phyloP scores from a whole-genome alignment of 1,284 basidiomycete species.

The Ceratobasidium papillatum region DNA sequence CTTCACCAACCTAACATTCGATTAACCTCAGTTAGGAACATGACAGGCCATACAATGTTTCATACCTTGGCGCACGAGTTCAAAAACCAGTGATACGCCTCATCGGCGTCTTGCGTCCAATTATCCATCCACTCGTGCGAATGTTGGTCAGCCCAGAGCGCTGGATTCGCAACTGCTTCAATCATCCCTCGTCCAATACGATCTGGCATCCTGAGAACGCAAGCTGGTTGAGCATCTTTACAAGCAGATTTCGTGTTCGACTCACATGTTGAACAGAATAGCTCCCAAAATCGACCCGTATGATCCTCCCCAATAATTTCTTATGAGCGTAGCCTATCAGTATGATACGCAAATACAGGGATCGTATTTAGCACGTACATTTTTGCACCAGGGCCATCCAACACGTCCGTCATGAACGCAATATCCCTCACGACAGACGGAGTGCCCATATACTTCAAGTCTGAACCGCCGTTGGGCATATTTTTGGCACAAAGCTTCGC shows the following conservation, averaged over 20 bases:
- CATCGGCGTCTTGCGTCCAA: slow-evolving; percentile 30
- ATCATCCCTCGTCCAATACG: slow-evolving; percentile 46
- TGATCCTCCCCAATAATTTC: slow-evolving; percentile 45
- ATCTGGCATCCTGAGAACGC: slow-evolving; percentile 43
- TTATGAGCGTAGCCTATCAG: background rate
- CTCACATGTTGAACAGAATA: slow-evolving; percentile 50
- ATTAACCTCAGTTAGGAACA: background rate
- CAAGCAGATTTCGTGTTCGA: background rate
- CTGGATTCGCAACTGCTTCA: slow-evolving; percentile 45
- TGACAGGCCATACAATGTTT: background rate
- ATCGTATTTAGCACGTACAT: slow-evolving; percentile 53
- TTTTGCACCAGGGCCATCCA: slow-evolving; percentile 56
- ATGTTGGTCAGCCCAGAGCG: slow-evolving; percentile 42
- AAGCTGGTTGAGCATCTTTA: background rate
- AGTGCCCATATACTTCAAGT: slow-evolving; percentile 58
- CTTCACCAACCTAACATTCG: slow-evolving; percentile 22
- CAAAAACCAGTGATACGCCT: slow-evolving; percentile 40
- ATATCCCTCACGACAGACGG: slow-evolving; percentile 58
- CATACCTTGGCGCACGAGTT: slow-evolving; percentile 34
- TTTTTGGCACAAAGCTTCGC: slow-evolving; percentile 53
- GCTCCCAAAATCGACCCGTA: slow-evolving; percentile 48
- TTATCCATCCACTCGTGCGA: slow-evolving; percentile 38
- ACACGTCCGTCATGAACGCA: slow-evolving; percentile 54
- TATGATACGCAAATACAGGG: background rate
- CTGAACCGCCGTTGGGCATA: slow-evolving; percentile 52